Base-by-base conservation (phyloP, 768 basidiomycete genomes). In the Tricholoma furcatifolium region DNA sequence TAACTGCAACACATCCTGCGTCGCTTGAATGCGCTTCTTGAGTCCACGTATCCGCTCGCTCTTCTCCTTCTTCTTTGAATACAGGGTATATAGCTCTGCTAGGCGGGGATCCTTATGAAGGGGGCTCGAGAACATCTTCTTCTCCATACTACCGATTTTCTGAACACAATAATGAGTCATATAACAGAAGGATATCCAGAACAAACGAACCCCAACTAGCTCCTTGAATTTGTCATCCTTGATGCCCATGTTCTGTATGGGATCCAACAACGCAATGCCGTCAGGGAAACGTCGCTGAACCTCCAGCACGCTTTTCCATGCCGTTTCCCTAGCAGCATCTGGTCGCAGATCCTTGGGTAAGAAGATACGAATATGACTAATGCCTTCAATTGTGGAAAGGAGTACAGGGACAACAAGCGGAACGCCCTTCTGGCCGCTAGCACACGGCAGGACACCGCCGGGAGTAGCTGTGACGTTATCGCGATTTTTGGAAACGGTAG, bases 171-270 rank as follows among this genome's bases (percentile, higher is more conserved):
- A 11, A 40, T 36, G 24, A 38, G 30, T 35, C 32, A 53, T 11
- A 47, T 47, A 14, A 35, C 10, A 6, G 30, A 41, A 30, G 15
- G 14, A 7, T 45, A 27, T 17, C 10, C 44, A 18, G 21, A 35
- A n/a, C n/a, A 4, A 49, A 64, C 71, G 39, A 51, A 93, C 95
- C 71, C 91, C 82, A 50, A 98, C 80, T 0, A 98, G 79, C 43
- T 85, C 83, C 63, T 83, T 83, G 74, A 99, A 99, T 60, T 90
- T 93, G 32, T 91, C 90, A 60, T 98, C 97, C 53, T 88, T 92
- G 67, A 99, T 97, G 9, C 85, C 87, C 93, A 98, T 94, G 65
- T 98, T 93, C 63, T 91, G 79, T 24, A 98, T 75, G 0, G 97
- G 97, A 65, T 98, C 97, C 10, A 99, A 76, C 7, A 95, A 71